Evolutionary conservation across 768 basidiomycete genomes (phyloP), one percentile per base, ranked within the genome.

Genomic region (Leccinum ochraceum): DNA sequence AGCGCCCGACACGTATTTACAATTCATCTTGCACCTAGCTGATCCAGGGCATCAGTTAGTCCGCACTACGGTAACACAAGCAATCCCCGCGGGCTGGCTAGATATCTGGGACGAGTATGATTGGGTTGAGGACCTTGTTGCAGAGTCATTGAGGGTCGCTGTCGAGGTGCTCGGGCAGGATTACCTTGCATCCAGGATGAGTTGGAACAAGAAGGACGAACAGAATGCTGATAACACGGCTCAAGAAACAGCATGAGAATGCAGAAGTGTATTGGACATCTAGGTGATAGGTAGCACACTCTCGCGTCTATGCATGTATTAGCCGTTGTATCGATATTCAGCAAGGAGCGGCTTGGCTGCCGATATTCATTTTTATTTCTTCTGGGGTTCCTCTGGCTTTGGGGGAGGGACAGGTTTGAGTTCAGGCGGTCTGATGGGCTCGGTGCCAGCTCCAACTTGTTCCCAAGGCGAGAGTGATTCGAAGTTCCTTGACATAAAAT

Each of bases 41-140:
- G 96, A 98, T 75, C 94, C 95, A 11, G 79, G 78, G 5, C 94
- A 98, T 71, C 79, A 86, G 37, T 79, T 98, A 56, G 79, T 80
- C 6, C 88, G 88, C 69, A 87, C 87, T 6, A 92, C 92, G 0
- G 73, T 92, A 53, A 92, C 93, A 6, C 97, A 98, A 72, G 81
- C 86, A 6, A 80, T 95, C 22, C 94, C 96, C 0, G 80, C 77
- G n/a, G 78, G 82, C 54, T 99, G 97, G 97, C 73, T 98, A 58
- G 86, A 86, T 5, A 78, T 94, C 49, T 96, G 94, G 88, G 95
- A 97, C 69, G 82, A 88, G 64, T 90, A 94, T 71, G 89, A 92
- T 49, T 96, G 97, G 97, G 95, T 98, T 13, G 97, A 99, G 75
- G 95, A 99, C 69, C 74, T 90, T 42, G 83, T 98, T 62, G 95